Evolutionary conservation across 2,329 filamentous ascomycete genomes (phyloP), one percentile per base, ranked within the genome.

Genomic region (Atkinsonella hypoxylon): DNA sequence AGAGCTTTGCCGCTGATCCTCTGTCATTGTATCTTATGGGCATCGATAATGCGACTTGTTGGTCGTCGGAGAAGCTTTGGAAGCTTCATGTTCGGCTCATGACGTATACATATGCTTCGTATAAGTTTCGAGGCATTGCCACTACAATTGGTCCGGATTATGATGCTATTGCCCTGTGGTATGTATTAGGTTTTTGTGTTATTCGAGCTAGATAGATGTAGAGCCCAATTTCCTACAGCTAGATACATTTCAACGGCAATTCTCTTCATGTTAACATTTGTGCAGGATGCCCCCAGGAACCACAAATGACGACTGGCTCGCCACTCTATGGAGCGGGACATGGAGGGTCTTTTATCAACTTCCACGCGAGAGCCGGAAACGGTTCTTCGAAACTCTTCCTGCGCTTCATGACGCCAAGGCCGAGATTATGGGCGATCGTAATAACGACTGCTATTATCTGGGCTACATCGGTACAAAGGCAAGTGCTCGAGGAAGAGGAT

Each of bases 391-490:
- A 93, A 67, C 82, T 91, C 67, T 67, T 89, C 86, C 87, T 15
- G 74, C 89, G 44, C 76, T 93, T 56, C 80, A 87, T 67, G 71
- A 82, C 58, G 83, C 83, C 61, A 90, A 90, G 71, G 70, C 74
- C 54, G 74, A 79, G 54, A 75, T 86, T 54, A 77, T 93, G 65
- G 83, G 83, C 20, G 72, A 77, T 39, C 76, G 81, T 47, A 83
- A 88, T 62, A 65, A 73, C 57, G 73, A 85, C 54, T 82, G 78
- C 62, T 93, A 87, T 76, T 93, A 93, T 65, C 80, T 94, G 50
- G 85, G 89, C 45, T 93, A 91, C 66, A 74, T 94, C 54, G 88
- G 87, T 55, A 89, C 85, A 47, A 85, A 82, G 64, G 81, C 84
- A 34, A 74, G 73, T 54, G 80, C 82, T 4, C 79, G 84, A 54